Conservation (phyloP, 2,329 filamentous ascomycete species). For the Colletotrichum lentis region DNA sequence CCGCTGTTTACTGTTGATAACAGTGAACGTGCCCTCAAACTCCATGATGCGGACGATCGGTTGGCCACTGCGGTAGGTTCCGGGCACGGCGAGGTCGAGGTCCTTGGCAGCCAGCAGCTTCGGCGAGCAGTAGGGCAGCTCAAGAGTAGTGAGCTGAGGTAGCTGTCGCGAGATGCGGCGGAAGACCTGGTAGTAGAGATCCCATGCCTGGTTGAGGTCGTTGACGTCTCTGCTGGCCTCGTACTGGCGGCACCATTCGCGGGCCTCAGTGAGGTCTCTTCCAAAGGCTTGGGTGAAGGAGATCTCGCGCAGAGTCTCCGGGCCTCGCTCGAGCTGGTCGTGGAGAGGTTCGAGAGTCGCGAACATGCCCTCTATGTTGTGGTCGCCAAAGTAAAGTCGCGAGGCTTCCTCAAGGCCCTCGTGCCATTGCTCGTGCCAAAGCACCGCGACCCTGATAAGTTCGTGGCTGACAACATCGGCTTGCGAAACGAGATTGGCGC, state of each 20-base stretch:
- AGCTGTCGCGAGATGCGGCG: conserved; percentile 92
- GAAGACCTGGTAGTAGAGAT: conserved; percentile 99
- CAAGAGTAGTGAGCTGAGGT: conserved; percentile 89
- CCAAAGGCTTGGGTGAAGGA: conserved; percentile 98
- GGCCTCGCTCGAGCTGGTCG: conserved; percentile 87
- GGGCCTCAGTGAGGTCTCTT: conserved; percentile 90
- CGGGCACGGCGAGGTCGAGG: conserved; percentile 93
- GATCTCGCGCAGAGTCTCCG: conserved; percentile 92
- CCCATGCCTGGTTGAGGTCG: conserved; percentile 98
- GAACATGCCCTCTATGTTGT: conserved; percentile 98
- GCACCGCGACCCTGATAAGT: conserved; percentile 92
- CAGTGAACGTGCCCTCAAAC: conserved; percentile 88
- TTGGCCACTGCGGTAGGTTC: conserved; percentile 83
- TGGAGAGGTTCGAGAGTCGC: conserved; percentile 88
- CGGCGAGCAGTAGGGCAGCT: conserved; percentile 96
- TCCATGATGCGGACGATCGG: conserved; percentile 85
- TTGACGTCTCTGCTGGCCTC: conserved; percentile 87
- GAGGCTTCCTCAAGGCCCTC: conserved; percentile 97
- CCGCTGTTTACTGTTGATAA: conserved; percentile 96
- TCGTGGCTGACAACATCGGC: conserved; percentile 95
- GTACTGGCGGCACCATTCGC: conserved; percentile 95
- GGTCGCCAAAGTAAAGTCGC: conserved; percentile 94
- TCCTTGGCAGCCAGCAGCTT: conserved; percentile 86
- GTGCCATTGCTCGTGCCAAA: conserved; percentile 99
- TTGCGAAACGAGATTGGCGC: conserved; percentile 89